Evolutionary conservation across 192 early-diverging fungal species (phyloP).

Genomic region (Entophlyctis luteolus): DNA sequence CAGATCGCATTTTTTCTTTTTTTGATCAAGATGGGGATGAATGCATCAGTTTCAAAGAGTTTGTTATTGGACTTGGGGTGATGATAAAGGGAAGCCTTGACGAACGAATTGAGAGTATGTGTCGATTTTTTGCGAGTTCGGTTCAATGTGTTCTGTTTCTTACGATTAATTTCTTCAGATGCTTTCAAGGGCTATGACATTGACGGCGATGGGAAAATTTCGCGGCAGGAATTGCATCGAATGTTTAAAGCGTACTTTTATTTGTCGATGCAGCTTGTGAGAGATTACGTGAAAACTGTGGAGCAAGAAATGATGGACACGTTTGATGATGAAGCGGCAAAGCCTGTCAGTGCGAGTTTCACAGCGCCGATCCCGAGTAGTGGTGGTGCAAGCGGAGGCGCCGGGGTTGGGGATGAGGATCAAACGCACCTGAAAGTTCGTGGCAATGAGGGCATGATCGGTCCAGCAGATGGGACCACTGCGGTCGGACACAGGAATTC

Average conservation of each 20-base stretch:
- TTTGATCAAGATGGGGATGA: constrained; percentile 83
- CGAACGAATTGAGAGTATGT: constrained; percentile 80
- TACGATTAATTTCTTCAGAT: constrained; percentile 35
- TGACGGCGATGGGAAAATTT: constrained; percentile 79
- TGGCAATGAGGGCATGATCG: background rate
- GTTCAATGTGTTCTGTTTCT: background rate
- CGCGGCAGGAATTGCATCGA: constrained; percentile 73
- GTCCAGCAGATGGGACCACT: no score
- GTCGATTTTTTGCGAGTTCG: background rate
- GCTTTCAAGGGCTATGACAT: constrained; percentile 92
- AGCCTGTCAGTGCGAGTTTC: constrained; percentile 88
- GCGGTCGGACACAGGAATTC: no score
- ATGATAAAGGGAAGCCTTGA: constrained; percentile 84
- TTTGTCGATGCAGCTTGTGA: constrained; percentile 82
- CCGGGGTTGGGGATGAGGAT: constrained; percentile 23
- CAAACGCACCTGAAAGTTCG: constrained; percentile 6
- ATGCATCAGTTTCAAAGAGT: constrained; percentile 74
- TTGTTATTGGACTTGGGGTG: constrained; percentile 75
- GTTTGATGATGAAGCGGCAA: constrained; percentile 72
- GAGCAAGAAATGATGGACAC: constrained; percentile 84
- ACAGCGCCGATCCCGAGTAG: constrained; percentile 66
- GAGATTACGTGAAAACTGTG: constrained; percentile 82
- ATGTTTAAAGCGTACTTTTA: constrained; percentile 94
- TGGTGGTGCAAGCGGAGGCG: constrained; percentile 20
- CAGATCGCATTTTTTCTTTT: constrained; percentile 79